These are phyloP conservation scores for Aspergillus piperis DNA, from an alignment of 2,329 filamentous ascomycete genomes.

Conservation along the genomic window DNA sequence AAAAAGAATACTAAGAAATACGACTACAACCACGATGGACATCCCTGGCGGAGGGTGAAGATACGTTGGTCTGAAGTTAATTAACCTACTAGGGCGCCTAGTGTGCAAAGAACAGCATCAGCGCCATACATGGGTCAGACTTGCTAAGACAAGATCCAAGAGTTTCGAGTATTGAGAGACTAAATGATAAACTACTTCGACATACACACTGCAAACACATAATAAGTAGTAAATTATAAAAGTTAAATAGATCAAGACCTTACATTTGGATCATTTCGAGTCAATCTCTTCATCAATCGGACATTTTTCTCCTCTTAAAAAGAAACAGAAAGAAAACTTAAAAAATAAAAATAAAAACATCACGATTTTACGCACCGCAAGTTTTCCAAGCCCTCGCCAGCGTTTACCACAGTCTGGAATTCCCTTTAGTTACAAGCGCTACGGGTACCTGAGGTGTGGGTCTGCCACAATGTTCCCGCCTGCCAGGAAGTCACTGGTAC, in stretches of 20 bases:
- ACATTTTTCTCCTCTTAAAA: neutral
- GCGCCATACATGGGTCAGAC: neutral
- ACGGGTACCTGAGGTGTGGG: slow-evolving; percentile 26
- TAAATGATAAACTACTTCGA: too few relatives aligned
- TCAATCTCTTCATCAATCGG: too few relatives aligned
- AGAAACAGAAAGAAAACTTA: too few relatives aligned
- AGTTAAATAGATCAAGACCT: too few relatives aligned
- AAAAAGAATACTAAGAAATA: neutral
- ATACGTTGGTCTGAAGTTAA: neutral
- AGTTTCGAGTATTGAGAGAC: too few relatives aligned
- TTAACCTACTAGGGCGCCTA: neutral
- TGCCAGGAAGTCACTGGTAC: slow-evolving; percentile 20
- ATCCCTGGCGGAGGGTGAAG: neutral
- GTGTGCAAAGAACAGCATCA: neutral
- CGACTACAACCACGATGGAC: neutral
- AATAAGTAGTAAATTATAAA: too few relatives aligned
- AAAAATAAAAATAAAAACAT: neutral
- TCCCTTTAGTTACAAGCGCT: slow-evolving; percentile 13
- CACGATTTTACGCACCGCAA: neutral
- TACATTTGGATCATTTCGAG: too few relatives aligned
- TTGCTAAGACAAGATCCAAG: neutral
- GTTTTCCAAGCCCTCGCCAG: neutral
- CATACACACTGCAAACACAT: too few relatives aligned
- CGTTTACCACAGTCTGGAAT: neutral
- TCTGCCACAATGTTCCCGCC: slow-evolving; percentile 16